Conservation (phyloP, 2,329 filamentous ascomycete genomes). For the Cyphellophora attinorum region DNA sequence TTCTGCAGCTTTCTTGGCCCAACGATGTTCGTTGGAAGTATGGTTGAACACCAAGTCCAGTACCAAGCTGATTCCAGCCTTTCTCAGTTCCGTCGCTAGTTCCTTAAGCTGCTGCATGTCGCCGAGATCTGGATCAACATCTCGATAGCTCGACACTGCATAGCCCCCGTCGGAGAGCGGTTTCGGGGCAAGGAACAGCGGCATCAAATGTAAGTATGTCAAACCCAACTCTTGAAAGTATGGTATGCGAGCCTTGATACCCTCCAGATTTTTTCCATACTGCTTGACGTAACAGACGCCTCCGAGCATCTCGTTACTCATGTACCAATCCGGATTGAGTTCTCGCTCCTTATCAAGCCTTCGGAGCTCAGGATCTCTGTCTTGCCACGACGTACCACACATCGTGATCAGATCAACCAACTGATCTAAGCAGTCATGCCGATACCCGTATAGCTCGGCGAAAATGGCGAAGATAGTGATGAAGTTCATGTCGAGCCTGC, state of each 20-base stretch:
- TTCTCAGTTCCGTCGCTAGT: constrained; percentile 14
- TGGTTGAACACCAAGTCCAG: constrained; percentile 18
- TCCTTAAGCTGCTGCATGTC: constrained; percentile 14
- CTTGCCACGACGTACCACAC: constrained; percentile 15
- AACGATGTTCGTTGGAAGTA: constrained; percentile 16
- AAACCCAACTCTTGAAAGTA: constrained; percentile 18
- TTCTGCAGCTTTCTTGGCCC: constrained; percentile 15
- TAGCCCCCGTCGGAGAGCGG: constrained; percentile 17
- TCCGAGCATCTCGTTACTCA: constrained; percentile 17
- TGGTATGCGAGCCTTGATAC: constrained; percentile 14
- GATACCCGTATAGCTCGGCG: constrained; percentile 17
- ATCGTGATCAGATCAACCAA: constrained; percentile 15
- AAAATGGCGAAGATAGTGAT: constrained; percentile 18
- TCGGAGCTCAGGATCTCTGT: constrained; percentile 10
- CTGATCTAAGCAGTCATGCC: constrained; percentile 16
- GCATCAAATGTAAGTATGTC: constrained; percentile 18
- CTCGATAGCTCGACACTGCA: constrained; percentile 17
- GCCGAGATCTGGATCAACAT: constrained; percentile 13
- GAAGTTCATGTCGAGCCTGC: constrained; percentile 15
- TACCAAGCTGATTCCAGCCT: constrained; percentile 16
- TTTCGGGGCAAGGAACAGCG: constrained; percentile 14
- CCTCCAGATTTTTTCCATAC: constrained; percentile 14
- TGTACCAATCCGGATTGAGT: constrained; percentile 16
- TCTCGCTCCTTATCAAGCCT: constrained; percentile 14
- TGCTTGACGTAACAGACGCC: constrained; percentile 17